phyloP scores from a whole-genome alignment of 345 rosid species.

The Rhizophora mangle region DNA sequence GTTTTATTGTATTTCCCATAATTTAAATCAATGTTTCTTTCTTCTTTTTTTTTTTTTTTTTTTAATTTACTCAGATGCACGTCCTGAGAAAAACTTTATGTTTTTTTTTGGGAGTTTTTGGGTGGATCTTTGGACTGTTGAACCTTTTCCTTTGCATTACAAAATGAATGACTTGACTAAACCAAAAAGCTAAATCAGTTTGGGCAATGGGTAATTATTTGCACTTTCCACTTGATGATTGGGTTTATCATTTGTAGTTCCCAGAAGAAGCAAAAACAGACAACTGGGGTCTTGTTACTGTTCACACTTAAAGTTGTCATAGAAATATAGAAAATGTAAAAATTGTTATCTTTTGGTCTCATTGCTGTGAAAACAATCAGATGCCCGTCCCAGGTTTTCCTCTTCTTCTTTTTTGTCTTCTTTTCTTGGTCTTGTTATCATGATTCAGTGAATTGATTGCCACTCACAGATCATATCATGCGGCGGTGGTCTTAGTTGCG shows the following conservation, averaged over 20 bases:
- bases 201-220: conserved; percentile 18
- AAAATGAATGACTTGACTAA: neutral
- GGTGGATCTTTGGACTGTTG: no score
- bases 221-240: conserved; percentile 20
- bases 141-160: no score
- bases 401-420: conserved; percentile 38
- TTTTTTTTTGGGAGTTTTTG: no score
- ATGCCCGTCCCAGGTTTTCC: conserved; percentile 22
- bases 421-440: conserved; percentile 17
- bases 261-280: conserved; percentile 39
- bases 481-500: conserved; percentile 14
- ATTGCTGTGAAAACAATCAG: conserved; percentile 28
- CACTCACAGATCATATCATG: conserved; percentile 12
- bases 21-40: no score
- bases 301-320: conserved; percentile 13
- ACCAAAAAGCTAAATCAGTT: conserved; percentile 29
- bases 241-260: conserved; percentile 29
- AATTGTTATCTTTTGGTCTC: neutral
- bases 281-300: conserved; percentile 30
- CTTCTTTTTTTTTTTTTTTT: no score
- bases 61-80: no score
- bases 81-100: no score
- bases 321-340: conserved; percentile 5
- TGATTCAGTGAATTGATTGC: conserved; percentile 24
- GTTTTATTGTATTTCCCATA: no score